Conservation (phyloP, 2,329 filamentous ascomycete species). For the Aciculosporium take region DNA sequence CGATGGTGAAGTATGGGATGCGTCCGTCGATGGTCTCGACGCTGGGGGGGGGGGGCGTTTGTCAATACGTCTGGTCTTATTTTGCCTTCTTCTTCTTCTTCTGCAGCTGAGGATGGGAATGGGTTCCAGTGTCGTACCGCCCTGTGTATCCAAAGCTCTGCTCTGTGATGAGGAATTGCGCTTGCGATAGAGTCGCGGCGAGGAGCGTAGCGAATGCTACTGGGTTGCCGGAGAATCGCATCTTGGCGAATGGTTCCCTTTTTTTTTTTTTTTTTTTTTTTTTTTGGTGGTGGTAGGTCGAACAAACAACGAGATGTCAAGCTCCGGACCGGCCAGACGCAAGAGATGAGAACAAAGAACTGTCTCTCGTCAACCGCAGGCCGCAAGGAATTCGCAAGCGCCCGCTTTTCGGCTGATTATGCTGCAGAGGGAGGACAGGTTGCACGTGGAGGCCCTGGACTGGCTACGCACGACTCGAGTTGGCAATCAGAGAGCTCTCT, state of each 20-base stretch:
- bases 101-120: not conserved
- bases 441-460: not conserved
- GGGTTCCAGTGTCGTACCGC: conserved; percentile 28
- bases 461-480: not conserved
- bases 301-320: not conserved
- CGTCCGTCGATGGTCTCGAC: conserved; percentile 13
- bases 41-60: not conserved
- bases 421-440: conserved; percentile 2
- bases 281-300: too few species aligned
- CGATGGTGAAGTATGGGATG: conserved; percentile 40
- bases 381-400: not conserved
- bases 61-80: too few species aligned
- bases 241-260: too few species aligned
- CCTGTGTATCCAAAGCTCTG: conserved; percentile 64
- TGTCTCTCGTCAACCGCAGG: not conserved
- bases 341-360: not conserved
- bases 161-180: conserved; percentile 55
- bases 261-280: too few species aligned
- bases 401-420: conserved; percentile 3
- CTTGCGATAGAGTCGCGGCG: conserved; percentile 36
- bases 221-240: conserved; percentile 4
- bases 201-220: conserved; percentile 28
- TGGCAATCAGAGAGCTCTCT: not conserved
- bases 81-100: too few species aligned
- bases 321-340: not conserved